Percentiles rank a stretch among this genome's conserved stretches.
phyloP scores from a whole-genome alignment of 169 alveolate genomes.

The Babesia ovata region DNA sequence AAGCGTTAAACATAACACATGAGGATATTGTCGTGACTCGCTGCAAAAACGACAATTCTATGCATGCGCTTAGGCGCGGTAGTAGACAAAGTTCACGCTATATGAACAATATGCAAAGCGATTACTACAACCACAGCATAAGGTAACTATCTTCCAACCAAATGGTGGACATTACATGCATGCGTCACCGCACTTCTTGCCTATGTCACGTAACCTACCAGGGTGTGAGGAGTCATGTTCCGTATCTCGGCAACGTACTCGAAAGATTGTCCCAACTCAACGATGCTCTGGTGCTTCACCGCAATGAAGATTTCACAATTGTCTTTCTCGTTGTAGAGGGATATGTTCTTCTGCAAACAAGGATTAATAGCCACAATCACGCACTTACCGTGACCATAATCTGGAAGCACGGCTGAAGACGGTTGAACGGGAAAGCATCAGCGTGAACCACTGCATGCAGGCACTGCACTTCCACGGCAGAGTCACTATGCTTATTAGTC shows the following conservation, averaged over 20 bases:
- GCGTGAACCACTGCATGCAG: slow-evolving; percentile 27
- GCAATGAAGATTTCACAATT: neutral
- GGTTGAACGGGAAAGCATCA: slow-evolving; percentile 27
- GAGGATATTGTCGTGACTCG: neutral
- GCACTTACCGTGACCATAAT: slow-evolving; percentile 16
- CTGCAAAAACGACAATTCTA: neutral
- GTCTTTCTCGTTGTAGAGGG: neutral
- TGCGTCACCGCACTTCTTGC: neutral
- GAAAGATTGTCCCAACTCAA: slow-evolving; percentile 21
- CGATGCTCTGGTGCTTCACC: slow-evolving; percentile 23
- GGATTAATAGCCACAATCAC: neutral
- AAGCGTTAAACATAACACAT: too few species aligned
- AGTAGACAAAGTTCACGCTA: neutral
- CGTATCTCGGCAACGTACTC: slow-evolving; percentile 21
- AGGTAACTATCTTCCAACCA: neutral
- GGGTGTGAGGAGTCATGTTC: slow-evolving; percentile 23
- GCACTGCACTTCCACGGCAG: slow-evolving; percentile 22
- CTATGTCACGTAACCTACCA: slow-evolving; percentile 14
- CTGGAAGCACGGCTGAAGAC: slow-evolving; percentile 27
- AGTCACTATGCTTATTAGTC: neutral
- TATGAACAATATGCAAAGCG: neutral
- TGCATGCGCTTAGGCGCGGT: too few species aligned
- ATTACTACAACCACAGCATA: neutral
- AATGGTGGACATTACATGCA: neutral
- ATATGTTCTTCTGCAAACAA: neutral